phyloP scores from a whole-genome alignment of 257 asterid species.

The Jacaranda mimosifolia region DNA sequence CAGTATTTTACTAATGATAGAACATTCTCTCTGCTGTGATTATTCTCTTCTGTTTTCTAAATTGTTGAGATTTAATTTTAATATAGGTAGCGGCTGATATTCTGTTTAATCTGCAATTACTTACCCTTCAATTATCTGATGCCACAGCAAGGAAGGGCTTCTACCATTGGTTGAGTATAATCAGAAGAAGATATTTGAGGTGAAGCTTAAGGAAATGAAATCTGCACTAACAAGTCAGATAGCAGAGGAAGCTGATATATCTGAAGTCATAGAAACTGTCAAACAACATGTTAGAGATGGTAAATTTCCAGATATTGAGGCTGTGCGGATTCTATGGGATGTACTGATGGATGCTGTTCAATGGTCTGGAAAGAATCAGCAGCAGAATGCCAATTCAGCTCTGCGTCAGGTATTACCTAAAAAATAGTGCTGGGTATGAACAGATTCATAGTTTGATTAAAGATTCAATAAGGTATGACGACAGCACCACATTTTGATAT shows the following conservation, averaged over 20 bases:
- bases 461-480: no score
- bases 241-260: conserved; percentile 77
- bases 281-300: conserved; percentile 93
- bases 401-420: conserved; percentile 78
- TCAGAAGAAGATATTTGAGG: conserved; percentile 86
- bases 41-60: not conserved
- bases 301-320: conserved; percentile 86
- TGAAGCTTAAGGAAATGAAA: conserved; percentile 88
- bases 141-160: conserved; percentile 83
- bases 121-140: not conserved
- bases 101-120: not conserved
- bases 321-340: conserved; percentile 91
- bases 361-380: conserved; percentile 98
- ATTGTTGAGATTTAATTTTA: not conserved
- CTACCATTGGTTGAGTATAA: conserved; percentile 75
- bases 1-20: not conserved
- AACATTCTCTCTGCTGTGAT: not conserved
- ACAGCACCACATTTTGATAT: not conserved
- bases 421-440: no score
- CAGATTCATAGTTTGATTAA: no score
- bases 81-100: not conserved
- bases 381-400: conserved; percentile 90
- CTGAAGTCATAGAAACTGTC: conserved; percentile 93
- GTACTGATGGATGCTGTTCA: conserved; percentile 97
- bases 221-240: conserved; percentile 82